Conservation (phyloP, 495 filamentous ascomycete genomes). For the Aspergillus olivimuriae region DNA sequence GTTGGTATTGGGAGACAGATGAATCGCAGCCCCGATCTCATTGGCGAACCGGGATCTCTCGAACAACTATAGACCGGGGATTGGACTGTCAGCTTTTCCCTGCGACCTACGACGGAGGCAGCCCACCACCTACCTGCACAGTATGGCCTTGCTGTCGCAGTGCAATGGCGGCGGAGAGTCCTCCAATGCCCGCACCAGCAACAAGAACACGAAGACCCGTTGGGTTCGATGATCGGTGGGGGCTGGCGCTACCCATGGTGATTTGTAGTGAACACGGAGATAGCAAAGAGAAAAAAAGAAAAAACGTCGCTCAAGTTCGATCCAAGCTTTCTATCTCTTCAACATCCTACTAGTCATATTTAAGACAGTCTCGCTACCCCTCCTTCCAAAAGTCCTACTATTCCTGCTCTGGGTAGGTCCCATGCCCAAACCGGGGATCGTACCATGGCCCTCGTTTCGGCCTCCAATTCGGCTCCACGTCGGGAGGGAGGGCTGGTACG, state of each 20-base stretch:
- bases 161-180: slow-evolving; percentile 47
- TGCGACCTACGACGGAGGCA: no score
- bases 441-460: background rate
- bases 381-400: background rate
- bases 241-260: background rate
- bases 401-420: no score
- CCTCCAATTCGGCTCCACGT: slow-evolving; percentile 32
- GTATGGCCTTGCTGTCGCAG: slow-evolving; percentile 47
- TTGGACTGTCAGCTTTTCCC: background rate
- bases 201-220: slow-evolving; percentile 36
- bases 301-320: background rate
- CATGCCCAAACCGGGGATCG: no score
- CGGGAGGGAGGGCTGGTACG: background rate
- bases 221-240: background rate
- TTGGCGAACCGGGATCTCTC: slow-evolving; percentile 48
- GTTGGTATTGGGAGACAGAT: slow-evolving; percentile 50
- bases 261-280: no score
- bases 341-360: background rate
- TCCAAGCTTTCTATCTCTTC: no score
- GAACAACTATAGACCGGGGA: slow-evolving; percentile 33
- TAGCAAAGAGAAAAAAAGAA: background rate
- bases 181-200: slow-evolving; percentile 53
- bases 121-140: slow-evolving; percentile 41
- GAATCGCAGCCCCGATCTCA: slow-evolving; percentile 50
- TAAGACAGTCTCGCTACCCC: background rate